Evolutionary conservation across 2,329 filamentous ascomycete species (phyloP).

Genomic region (Cladophialophora psammophila): DNA sequence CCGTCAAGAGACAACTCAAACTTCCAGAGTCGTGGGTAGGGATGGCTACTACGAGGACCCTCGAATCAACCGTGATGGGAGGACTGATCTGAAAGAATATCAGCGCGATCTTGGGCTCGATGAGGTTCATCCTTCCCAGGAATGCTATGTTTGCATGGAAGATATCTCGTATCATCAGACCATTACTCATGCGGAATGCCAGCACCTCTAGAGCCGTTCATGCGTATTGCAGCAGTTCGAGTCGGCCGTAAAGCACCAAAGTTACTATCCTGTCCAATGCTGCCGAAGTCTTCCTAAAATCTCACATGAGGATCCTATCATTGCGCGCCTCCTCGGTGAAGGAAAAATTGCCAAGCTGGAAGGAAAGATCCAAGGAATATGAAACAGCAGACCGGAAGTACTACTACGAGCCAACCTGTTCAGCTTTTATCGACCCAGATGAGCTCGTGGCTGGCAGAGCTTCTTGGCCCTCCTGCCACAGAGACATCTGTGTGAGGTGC

Average conservation of each 20-base stretch:
- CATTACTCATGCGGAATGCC: conserved; percentile 15
- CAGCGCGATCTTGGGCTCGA: conserved; percentile 14
- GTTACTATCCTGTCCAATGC: conserved; percentile 28
- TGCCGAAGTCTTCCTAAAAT: conserved; percentile 16
- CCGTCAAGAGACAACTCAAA: neutral
- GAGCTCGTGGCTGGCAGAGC: conserved; percentile 48
- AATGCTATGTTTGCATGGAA: conserved; percentile 23
- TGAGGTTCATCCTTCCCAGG: conserved; percentile 10
- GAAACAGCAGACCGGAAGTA: conserved; percentile 60
- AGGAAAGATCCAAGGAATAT: conserved; percentile 58
- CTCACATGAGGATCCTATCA: conserved; percentile 5
- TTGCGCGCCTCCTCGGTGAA: conserved; percentile 11
- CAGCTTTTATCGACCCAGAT: conserved; percentile 54
- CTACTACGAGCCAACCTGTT: conserved; percentile 57
- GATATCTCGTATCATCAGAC: neutral
- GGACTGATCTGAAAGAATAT: conserved; percentile 19
- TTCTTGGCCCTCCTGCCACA: conserved; percentile 54
- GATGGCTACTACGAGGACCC: conserved; percentile 25
- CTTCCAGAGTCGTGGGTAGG: conserved; percentile 2
- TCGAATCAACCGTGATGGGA: conserved; percentile 14
- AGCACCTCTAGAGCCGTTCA: conserved; percentile 29
- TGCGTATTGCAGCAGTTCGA: conserved; percentile 22
- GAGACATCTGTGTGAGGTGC: conserved; percentile 60
- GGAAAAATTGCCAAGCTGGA: conserved; percentile 44
- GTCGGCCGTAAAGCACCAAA: conserved; percentile 24